Conservation (phyloP, 164 flowering plant genomes). For the Chloranthus sessilifolius region DNA sequence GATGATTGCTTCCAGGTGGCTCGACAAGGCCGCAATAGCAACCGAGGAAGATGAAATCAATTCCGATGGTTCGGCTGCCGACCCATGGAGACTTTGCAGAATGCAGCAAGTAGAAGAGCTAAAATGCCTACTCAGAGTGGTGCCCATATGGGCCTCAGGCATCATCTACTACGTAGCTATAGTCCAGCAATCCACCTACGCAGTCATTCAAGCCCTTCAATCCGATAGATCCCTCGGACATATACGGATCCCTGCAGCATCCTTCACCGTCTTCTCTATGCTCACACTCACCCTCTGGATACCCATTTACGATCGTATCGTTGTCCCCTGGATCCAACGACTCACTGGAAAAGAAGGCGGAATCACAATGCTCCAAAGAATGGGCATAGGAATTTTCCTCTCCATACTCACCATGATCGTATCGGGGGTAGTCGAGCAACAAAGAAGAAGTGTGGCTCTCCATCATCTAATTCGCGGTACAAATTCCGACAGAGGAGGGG, state of each 20-base stretch:
- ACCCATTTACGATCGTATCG: constrained; percentile 52
- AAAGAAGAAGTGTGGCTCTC: constrained; percentile 21
- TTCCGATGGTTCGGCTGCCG: constrained; percentile 28
- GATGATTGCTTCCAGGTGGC: constrained; percentile 7
- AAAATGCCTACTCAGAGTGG: constrained; percentile 38
- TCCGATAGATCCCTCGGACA: constrained; percentile 55
- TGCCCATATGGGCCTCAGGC: constrained; percentile 53
- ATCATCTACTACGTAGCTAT: constrained; percentile 39
- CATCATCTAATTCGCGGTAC: constrained; percentile 11
- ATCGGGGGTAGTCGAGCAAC: constrained; percentile 28
- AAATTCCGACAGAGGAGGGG: constrained; percentile 13
- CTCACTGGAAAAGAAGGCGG: constrained; percentile 48
- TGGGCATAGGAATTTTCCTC: constrained; percentile 52
- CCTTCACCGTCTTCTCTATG: constrained; percentile 39
- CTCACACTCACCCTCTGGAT: constrained; percentile 46
- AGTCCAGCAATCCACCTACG: constrained; percentile 49
- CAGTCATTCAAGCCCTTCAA: constrained; percentile 47
- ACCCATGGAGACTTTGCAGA: constrained; percentile 45
- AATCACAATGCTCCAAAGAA: constrained; percentile 59
- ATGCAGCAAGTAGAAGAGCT: constrained; percentile 54
- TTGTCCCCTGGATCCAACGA: constrained; percentile 37
- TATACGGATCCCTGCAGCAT: constrained; percentile 56
- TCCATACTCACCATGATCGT: constrained; percentile 25
- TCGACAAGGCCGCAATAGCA: constrained; percentile 11
- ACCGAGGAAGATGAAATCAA: constrained; percentile 10